phyloP scores from a whole-genome alignment of 352 stramenopile genomes.

The Pythium brachiatum region DNA sequence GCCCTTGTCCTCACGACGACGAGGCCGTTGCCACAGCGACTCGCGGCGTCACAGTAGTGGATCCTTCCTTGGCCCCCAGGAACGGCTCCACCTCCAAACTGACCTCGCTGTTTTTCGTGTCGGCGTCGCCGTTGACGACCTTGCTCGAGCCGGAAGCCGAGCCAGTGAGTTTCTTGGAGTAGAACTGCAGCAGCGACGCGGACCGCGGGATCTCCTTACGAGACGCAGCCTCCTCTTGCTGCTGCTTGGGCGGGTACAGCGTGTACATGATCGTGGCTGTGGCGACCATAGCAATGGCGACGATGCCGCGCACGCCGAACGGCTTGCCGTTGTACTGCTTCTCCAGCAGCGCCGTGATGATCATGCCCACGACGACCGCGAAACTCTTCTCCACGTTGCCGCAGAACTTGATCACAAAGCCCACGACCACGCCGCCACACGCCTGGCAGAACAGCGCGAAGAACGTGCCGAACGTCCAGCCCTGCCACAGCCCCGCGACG shows the following conservation, averaged over 20 bases:
- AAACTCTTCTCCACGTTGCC: conserved; percentile 86
- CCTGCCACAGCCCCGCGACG: conserved; percentile 45
- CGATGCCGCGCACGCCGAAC: conserved; percentile 50
- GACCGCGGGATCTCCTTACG: conserved; percentile 22
- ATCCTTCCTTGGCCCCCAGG: conserved; percentile 16
- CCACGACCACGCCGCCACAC: conserved; percentile 64
- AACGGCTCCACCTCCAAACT: conserved; percentile 43
- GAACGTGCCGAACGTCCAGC: conserved; percentile 65
- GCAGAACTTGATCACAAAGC: conserved; percentile 84
- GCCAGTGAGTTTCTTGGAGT: conserved; percentile 1
- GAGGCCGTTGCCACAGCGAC: not conserved
- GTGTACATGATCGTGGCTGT: conserved; percentile 70
- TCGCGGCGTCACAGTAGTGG: not conserved
- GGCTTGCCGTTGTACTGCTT: conserved; percentile 68
- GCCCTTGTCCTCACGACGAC: not conserved
- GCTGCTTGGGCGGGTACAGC: conserved; percentile 47
- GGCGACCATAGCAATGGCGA: conserved; percentile 61
- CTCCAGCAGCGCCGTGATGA: conserved; percentile 73
- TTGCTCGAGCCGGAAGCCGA: too few species aligned
- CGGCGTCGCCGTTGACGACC: not conserved
- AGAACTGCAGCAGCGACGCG: conserved; percentile 13
- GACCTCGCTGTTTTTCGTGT: conserved; percentile 39
- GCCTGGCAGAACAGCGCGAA: conserved; percentile 72
- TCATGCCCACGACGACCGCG: conserved; percentile 75
- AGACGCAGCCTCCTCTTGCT: not conserved